A percentile compares a stretch with the other conserved stretches of the same genome.
Conservation (phyloP, 345 rosid species). For the Theobroma cacao region DNA sequence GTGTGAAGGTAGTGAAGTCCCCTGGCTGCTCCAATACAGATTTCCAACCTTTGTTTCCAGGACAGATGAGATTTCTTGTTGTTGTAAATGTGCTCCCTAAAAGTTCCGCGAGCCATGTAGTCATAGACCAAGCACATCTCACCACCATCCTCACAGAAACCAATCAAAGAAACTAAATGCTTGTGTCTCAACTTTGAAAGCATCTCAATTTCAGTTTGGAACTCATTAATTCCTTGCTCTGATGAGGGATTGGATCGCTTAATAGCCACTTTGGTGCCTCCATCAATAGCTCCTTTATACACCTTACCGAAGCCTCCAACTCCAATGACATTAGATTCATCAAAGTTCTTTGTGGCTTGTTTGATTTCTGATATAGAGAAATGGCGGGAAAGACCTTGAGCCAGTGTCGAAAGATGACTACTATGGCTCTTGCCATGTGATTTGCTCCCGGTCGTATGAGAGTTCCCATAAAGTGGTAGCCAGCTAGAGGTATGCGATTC, state of each 20-base stretch:
- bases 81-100: conserved; percentile 70
- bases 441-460: conserved; percentile 48
- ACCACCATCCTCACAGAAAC: conserved; percentile 75
- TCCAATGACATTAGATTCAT: conserved; percentile 66
- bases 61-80: conserved; percentile 45
- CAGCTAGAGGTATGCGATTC: conserved; percentile 62
- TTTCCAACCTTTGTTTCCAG: conserved; percentile 76
- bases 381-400: conserved; percentile 64
- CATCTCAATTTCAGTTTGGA: conserved; percentile 79
- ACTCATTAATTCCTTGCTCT: conserved; percentile 81
- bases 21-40: conserved; percentile 76
- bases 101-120: conserved; percentile 83
- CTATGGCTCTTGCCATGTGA: conserved; percentile 43
- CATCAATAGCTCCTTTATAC: conserved; percentile 67
- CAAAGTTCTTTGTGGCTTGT: conserved; percentile 59
- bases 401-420: conserved; percentile 51
- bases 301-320: conserved; percentile 96
- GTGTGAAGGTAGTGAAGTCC: conserved; percentile 93
- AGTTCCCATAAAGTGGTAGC: conserved; percentile 60
- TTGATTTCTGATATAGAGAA: conserved; percentile 62
- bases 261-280: conserved; percentile 54
- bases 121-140: conserved; percentile 89
- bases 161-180: conserved; percentile 83
- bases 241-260: conserved; percentile 77
- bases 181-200: conserved; percentile 84